Evolutionary conservation across 305 asterid species (phyloP).

Genomic region (Nicotiana rustica): DNA sequence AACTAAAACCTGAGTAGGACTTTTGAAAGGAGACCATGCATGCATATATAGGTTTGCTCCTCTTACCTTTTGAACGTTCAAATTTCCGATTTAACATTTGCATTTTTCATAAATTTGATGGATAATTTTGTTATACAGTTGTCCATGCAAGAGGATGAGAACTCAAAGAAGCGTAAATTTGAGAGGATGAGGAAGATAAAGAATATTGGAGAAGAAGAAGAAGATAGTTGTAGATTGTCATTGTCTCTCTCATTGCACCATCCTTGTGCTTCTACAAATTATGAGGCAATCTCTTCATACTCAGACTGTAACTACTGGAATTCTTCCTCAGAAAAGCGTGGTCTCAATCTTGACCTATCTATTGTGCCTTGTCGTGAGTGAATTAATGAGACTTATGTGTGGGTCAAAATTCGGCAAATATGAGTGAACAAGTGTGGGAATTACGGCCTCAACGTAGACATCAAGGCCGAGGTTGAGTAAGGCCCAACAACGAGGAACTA

Average conservation of each 20-base stretch:
- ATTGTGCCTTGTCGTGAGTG: conserved; percentile 33
- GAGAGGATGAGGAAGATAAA: not conserved
- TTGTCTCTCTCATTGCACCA: conserved; percentile 44
- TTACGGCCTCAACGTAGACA: no score
- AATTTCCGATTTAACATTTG: no score
- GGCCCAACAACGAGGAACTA: no score
- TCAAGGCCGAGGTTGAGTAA: no score
- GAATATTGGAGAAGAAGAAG: not conserved
- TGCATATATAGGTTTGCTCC: no score
- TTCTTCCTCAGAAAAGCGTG: not conserved
- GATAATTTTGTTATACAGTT: not conserved
- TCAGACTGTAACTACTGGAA: not conserved
- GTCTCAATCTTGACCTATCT: conserved; percentile 39
- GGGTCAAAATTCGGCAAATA: no score
- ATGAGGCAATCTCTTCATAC: conserved; percentile 37
- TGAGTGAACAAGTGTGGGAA: no score
- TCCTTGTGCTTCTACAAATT: conserved; percentile 34
- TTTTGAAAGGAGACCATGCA: no score
- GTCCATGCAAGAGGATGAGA: not conserved
- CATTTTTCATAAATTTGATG: not conserved
- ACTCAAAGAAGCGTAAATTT: not conserved
- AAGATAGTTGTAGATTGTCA: conserved; percentile 35
- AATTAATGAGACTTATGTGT: no score
- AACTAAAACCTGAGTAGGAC: no score
- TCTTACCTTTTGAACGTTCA: no score